Evolutionary conservation across 345 rosid genomes (phyloP).

Genomic region (Anastatica hierochuntica): DNA sequence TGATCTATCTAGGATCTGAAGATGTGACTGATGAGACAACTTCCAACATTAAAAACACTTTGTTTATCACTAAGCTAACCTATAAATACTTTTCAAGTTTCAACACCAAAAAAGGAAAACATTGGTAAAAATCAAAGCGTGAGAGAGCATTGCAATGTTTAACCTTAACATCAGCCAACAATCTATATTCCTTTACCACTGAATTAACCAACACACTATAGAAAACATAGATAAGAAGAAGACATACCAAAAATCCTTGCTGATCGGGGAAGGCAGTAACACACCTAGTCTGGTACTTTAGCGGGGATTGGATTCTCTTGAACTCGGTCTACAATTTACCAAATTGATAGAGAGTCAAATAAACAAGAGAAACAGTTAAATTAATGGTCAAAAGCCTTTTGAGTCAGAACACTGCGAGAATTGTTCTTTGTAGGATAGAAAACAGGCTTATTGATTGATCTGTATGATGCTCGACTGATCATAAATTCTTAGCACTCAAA

Average conservation of each 20-base stretch:
- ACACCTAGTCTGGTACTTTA: conserved; percentile 95
- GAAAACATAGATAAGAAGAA: neutral
- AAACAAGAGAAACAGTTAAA: neutral
- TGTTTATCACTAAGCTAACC: neutral
- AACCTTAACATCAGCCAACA: conserved; percentile 1
- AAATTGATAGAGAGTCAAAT: neutral
- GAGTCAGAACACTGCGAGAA: neutral
- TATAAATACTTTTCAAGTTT: neutral
- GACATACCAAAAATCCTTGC: conserved; percentile 87
- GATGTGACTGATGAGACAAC: neutral
- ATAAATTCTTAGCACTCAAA: neutral
- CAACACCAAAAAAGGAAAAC: neutral
- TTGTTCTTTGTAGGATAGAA: conserved; percentile 1
- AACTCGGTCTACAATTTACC: conserved; percentile 50
- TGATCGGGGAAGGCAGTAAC: conserved; percentile 98
- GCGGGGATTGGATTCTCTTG: conserved; percentile 79
- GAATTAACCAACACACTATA: neutral
- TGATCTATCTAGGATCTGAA: neutral
- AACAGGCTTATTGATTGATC: neutral
- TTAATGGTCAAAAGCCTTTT: neutral
- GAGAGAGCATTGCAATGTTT: neutral
- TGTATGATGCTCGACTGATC: neutral
- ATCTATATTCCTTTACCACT: neutral
- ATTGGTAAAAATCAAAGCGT: neutral
- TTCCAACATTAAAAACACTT: too few species aligned